Base-by-base conservation (phyloP, 192 early-diverging fungal species). In the Entophlyctis helioformis region DNA sequence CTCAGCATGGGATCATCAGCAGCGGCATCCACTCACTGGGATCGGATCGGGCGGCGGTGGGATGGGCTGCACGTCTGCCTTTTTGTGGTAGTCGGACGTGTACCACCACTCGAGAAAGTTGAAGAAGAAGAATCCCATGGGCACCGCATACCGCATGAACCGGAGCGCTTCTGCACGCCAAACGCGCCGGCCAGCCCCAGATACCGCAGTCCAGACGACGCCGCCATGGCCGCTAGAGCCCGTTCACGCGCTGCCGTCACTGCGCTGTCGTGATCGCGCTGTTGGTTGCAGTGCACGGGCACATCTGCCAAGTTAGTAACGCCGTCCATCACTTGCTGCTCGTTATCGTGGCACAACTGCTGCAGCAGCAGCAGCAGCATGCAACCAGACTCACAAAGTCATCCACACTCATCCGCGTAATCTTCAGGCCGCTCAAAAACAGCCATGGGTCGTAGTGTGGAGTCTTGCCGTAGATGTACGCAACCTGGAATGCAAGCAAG, bases 81-180 rank as follows among this genome's bases (percentile, higher is more conserved):
- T 62, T 8, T 76, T 71, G 54, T 82, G 74, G 43, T 83, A 89
- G 47, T 89, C 87, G 11, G 82, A 83, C 23, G 80, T 69, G 57
- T 90, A 87, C 91, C 91, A 96, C 92, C 92, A 96, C 62, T 94
- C 92, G 45, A 91, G 56, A 56, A 96, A 96, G 45, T 83, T 83
- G 66, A 83, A 93, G 57, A 88, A 84, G 64, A 96, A 91, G 16
- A 96, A 86, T 0, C 84, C 82, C 69, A 90, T 74, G 20, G 91
- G 92, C 42, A 96, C 60, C 13, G 83, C 46, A 1, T 79, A 74
- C 48, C 85, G 83, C 29, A 89, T 71, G 49, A 83, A 64, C 23
- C 87, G 80, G 18, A 94, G 61, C 1, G 3, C 66, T 11, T 31
- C n/a, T n/a, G n/a, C n/a, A n/a, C n/a, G n/a, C n/a, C n/a, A n/a